Percentiles rank a stretch among this genome's conserved stretches.
phyloP scores from a whole-genome alignment of 2,329 filamentous ascomycete genomes.

The Coniochaeta sp. region DNA sequence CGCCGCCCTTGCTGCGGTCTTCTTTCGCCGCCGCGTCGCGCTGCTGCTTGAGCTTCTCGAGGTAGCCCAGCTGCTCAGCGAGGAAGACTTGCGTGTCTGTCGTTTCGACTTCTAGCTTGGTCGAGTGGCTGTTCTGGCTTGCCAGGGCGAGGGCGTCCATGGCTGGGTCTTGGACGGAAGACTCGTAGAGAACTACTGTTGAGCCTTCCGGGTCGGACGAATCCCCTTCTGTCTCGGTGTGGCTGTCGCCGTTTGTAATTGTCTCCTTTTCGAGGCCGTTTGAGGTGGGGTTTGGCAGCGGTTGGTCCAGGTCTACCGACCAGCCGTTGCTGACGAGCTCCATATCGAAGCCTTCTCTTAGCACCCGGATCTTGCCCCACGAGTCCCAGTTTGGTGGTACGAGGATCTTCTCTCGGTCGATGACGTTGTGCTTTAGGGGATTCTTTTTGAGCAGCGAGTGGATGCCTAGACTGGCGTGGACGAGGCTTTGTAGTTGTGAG shows the following conservation, averaged over 20 bases:
- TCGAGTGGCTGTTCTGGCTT: conserved; percentile 37
- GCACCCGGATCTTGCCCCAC: conserved; percentile 91
- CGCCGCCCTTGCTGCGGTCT: conserved; percentile 25
- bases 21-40: conserved; percentile 38
- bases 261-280: conserved; percentile 10
- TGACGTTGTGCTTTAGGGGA: conserved; percentile 81
- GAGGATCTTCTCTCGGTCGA: conserved; percentile 88
- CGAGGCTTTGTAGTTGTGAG: conserved; percentile 69
- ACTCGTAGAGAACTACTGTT: conserved; percentile 69
- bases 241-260: conserved; percentile 15
- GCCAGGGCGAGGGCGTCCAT: conserved; percentile 52
- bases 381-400: conserved; percentile 98
- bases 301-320: conserved; percentile 71
- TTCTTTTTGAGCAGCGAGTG: conserved; percentile 74
- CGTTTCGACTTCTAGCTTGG: conserved; percentile 54
- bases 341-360: conserved; percentile 87
- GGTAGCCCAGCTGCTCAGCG: conserved; percentile 62
- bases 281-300: conserved; percentile 28
- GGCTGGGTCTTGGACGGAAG: conserved; percentile 70
- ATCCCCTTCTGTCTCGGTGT: conserved; percentile 13
- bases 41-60: conserved; percentile 60
- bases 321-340: conserved; percentile 80
- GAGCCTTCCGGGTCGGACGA: conserved; percentile 39
- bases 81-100: conserved; percentile 74
- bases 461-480: conserved; percentile 82